A percentile compares a stretch with the other conserved stretches of the same genome.
phyloP scores from a whole-genome alignment of 768 basidiomycete genomes.

The Boletus edulis region DNA sequence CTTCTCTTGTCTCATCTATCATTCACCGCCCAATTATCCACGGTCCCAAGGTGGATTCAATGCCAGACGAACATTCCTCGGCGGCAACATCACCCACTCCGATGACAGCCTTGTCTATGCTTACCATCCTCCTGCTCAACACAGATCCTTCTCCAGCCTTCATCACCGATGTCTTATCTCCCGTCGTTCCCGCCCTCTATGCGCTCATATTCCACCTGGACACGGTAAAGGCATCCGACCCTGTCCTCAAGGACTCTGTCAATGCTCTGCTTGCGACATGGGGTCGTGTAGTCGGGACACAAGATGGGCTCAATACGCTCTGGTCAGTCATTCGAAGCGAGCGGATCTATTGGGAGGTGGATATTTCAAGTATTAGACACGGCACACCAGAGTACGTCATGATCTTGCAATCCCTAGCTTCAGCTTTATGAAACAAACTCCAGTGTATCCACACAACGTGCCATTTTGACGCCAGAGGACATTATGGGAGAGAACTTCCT shows the following conservation, averaged over 20 bases:
- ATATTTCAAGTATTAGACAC: constrained; percentile 49
- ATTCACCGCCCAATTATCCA: constrained; percentile 54
- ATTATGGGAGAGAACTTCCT: constrained; percentile 51
- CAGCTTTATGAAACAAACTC: background rate
- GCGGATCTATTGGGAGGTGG: constrained; percentile 53
- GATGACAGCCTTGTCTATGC: constrained; percentile 42
- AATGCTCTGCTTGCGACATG: constrained; percentile 66
- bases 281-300: constrained; percentile 60
- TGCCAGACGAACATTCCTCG: background rate
- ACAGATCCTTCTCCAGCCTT: constrained; percentile 76
- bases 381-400: constrained; percentile 41
- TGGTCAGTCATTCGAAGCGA: constrained; percentile 58
- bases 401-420: background rate
- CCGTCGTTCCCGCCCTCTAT: constrained; percentile 67
- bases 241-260: constrained; percentile 56
- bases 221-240: constrained; percentile 58
- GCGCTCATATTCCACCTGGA: constrained; percentile 57
- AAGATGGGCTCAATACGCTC: constrained; percentile 53
- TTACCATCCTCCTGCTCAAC: constrained; percentile 63
- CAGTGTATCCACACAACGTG: constrained; percentile 30
- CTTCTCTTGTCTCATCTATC: constrained; percentile 40
- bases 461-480: constrained; percentile 46
- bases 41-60: background rate
- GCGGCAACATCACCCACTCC: constrained; percentile 23
- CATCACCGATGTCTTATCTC: constrained; percentile 61